Evolutionary conservation across 768 basidiomycete species (phyloP).

Genomic region (Russula ochroleuca): DNA sequence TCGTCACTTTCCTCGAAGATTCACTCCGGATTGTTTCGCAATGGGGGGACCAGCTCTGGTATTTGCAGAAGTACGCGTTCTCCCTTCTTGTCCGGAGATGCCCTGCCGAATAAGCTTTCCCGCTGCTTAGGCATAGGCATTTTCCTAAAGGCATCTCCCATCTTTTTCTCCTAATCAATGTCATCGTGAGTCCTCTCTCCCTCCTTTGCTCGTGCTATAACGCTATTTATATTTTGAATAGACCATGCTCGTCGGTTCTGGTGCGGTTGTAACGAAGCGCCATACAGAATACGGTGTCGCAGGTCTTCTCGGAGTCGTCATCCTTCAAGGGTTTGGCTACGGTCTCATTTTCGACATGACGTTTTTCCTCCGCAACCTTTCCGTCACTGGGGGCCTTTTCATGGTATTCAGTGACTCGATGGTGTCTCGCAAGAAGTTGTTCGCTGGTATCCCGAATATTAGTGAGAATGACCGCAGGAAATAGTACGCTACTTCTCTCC

Average conservation of each 20-base stretch:
- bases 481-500: conserved; percentile 59
- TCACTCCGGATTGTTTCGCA: conserved; percentile 90
- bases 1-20: conserved; percentile 98
- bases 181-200: conserved; percentile 61
- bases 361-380: conserved; percentile 99
- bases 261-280: conserved; percentile 80
- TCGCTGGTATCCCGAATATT: conserved; percentile 85
- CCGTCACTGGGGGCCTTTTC: conserved; percentile 95
- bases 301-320: conserved; percentile 84
- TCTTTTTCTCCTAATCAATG: conserved; percentile 85
- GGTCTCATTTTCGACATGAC: conserved; percentile 99
- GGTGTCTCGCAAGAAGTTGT: conserved; percentile 78
- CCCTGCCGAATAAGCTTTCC: background rate
- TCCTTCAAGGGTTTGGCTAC: conserved; percentile 96
- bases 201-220: background rate
- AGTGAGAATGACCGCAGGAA: conserved; percentile 96
- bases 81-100: conserved; percentile 19
- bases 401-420: conserved; percentile 99
- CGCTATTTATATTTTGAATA: conserved; percentile 33
- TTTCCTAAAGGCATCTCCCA: conserved; percentile 97
- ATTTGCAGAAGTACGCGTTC: conserved; percentile 79
- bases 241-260: conserved; percentile 87
- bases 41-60: conserved; percentile 98
- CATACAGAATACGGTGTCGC: conserved; percentile 86
- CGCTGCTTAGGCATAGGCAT: conserved; percentile 68